Percentiles rank a stretch among this genome's conserved stretches.
These are phyloP conservation scores for Phoma sp. DNA, from an alignment of 2,329 filamentous ascomycete species.

Conservation along the genomic window DNA sequence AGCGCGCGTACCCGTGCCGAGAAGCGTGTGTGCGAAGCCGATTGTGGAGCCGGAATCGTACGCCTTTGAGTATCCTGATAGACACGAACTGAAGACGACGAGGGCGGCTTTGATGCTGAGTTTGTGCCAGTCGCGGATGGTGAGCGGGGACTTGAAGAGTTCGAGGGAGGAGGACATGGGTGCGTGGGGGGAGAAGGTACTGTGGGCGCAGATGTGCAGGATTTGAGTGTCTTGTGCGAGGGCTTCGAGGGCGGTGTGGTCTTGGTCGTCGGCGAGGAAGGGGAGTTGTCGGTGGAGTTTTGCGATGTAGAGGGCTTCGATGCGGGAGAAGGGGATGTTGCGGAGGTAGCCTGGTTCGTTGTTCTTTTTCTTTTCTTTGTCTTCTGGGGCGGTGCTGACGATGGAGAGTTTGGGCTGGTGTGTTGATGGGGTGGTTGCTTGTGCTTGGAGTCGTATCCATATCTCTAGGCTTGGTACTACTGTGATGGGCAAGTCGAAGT, in stretches of 20 bases:
- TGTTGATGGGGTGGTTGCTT: no score
- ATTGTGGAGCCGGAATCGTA: not conserved
- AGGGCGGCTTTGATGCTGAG: not conserved
- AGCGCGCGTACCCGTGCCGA: not conserved
- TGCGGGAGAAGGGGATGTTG: conserved; percentile 1
- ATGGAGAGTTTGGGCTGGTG: not conserved
- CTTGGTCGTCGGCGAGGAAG: not conserved
- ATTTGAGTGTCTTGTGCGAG: not conserved
- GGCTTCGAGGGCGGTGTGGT: not conserved
- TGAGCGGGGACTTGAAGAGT: not conserved
- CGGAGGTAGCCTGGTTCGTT: not conserved
- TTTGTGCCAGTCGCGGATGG: not conserved
- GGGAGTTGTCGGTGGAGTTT: not conserved
- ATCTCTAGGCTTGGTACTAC: conserved; percentile 1
- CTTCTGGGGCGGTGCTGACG: not conserved
- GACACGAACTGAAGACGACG: not conserved
- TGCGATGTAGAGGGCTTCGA: conserved; percentile 1
- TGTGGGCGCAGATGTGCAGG: not conserved
- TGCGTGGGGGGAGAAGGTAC: not conserved
- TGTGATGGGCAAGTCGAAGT: not conserved
- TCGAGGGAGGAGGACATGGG: not conserved
- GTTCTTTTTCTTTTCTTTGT: not conserved
- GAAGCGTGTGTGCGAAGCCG: not conserved
- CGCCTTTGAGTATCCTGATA: not conserved
- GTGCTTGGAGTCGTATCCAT: not conserved